Evolutionary conservation across 345 rosid genomes (phyloP).

Genomic region (Corchorus olitorius): DNA sequence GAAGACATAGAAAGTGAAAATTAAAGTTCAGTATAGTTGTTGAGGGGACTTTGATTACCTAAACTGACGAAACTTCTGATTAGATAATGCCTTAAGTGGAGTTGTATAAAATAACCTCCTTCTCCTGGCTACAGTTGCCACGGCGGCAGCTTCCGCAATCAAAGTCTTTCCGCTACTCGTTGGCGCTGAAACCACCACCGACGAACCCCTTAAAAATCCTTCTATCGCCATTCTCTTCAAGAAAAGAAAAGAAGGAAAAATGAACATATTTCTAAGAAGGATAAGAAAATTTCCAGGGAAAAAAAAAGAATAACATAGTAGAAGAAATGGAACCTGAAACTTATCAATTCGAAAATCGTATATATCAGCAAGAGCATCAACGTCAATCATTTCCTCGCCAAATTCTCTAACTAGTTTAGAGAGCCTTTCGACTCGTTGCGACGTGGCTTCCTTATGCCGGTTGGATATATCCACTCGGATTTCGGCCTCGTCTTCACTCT

Average conservation of each 20-base stretch:
- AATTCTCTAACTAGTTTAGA: conserved; percentile 62
- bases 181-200: conserved; percentile 96
- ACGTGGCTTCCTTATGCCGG: conserved; percentile 50
- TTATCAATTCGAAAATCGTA: conserved; percentile 89
- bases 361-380: conserved; percentile 71
- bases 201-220: conserved; percentile 78
- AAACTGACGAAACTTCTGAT: conserved; percentile 96
- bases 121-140: conserved; percentile 79
- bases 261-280: neutral
- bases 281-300: neutral
- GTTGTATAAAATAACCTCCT: conserved; percentile 89
- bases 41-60: conserved; percentile 43
- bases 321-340: conserved; percentile 65
- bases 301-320: neutral
- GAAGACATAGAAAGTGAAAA: neutral
- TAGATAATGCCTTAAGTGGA: conserved; percentile 95
- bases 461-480: conserved; percentile 29
- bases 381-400: conserved; percentile 75
- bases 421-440: conserved; percentile 81
- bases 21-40: neutral
- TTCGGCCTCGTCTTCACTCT: conserved; percentile 57
- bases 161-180: conserved; percentile 97
- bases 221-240: conserved; percentile 75
- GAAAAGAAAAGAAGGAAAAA: neutral
- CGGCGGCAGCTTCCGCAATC: conserved; percentile 97